A percentile compares a stretch with the other conserved stretches of the same genome.
phyloP scores from a whole-genome alignment of 495 filamentous ascomycete genomes.

The Aspergillus haitiensis region DNA sequence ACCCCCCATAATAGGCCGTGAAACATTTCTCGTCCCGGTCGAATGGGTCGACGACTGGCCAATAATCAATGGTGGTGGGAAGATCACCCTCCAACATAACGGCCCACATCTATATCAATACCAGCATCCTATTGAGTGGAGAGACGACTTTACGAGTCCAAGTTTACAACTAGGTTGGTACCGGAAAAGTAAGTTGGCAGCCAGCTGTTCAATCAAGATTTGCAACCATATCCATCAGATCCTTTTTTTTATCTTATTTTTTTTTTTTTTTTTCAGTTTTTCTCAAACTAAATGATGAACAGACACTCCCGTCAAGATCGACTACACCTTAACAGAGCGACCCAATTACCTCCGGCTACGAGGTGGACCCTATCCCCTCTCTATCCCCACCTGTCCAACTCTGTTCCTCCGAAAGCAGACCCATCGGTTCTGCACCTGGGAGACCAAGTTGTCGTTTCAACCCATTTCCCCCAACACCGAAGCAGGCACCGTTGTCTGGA shows the following conservation, averaged over 20 bases:
- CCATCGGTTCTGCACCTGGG: slow-evolving; percentile 35
- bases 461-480: slow-evolving; percentile 34
- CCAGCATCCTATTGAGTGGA: slow-evolving; percentile 31
- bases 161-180: slow-evolving; percentile 42
- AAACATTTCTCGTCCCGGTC: slow-evolving; percentile 48
- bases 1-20: slow-evolving; percentile 34
- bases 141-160: slow-evolving; percentile 38
- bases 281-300: background rate
- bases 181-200: slow-evolving; percentile 36
- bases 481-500: slow-evolving; percentile 43
- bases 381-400: slow-evolving; percentile 41
- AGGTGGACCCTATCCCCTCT: slow-evolving; percentile 45
- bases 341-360: slow-evolving; percentile 38
- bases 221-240: background rate
- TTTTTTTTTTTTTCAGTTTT: background rate
- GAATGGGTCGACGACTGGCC: slow-evolving; percentile 52
- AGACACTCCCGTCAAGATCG: slow-evolving; percentile 36
- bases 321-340: slow-evolving; percentile 39
- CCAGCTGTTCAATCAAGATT: too few relatives aligned
- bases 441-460: slow-evolving; percentile 35
- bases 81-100: slow-evolving; percentile 38
- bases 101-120: slow-evolving; percentile 34
- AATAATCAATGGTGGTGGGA: slow-evolving; percentile 43
- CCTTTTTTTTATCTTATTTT: background rate
- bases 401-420: slow-evolving; percentile 48